Evolutionary conservation across 805 yeast genomes (phyloP), one percentile per base, ranked within the genome.

Genomic region (Grigorovia humatica): DNA sequence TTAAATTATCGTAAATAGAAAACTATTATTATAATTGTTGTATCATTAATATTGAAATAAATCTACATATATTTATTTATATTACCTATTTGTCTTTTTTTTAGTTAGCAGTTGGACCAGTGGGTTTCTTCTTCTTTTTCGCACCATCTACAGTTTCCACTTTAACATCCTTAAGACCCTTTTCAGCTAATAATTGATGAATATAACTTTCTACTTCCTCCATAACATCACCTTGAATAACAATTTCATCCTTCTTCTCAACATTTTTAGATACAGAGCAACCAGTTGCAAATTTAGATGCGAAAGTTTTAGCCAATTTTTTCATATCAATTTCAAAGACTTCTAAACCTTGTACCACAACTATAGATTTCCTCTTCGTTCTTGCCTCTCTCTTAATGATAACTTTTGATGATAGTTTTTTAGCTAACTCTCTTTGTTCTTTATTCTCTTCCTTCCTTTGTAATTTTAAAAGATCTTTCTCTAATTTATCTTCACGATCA

Each of bases 281-380:
- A 49, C 98, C 98, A 9, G 97, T 90, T 13, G 98, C 98, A 65
- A 91, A 90, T 68, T 86, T 88, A 40, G 93, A 83, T 0, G 97
- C 93, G 69, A 91, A 90, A 0, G 89, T 82, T 75, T 91, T 91
- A 46, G 96, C 86, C 57, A 88, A 74, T 65, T 89, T 90, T 73
- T 90, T 90, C 80, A 87, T 78, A 65, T 90, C 96, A 54, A 88
- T 78, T 54, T 83, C 91, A 65, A 88, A 84, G 42, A 89, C 87
- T 65, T 91, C 97, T 56, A 90, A 75, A 15, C 96, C 96, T 18
- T 85, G 77, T 48, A 90, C 83, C 20, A 95, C 85, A 50, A 89
- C 83, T 51, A 89, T 85, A 63, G 84, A 88, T 68, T 90, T 90
- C 61, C 95, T 78, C 71, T 87, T 87, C 35, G 95, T 86, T 67